Percentiles rank a stretch among this genome's conserved stretches.
These are phyloP conservation scores for Nicotiana rustica DNA, from an alignment of 305 asterid species.

Conservation along the genomic window DNA sequence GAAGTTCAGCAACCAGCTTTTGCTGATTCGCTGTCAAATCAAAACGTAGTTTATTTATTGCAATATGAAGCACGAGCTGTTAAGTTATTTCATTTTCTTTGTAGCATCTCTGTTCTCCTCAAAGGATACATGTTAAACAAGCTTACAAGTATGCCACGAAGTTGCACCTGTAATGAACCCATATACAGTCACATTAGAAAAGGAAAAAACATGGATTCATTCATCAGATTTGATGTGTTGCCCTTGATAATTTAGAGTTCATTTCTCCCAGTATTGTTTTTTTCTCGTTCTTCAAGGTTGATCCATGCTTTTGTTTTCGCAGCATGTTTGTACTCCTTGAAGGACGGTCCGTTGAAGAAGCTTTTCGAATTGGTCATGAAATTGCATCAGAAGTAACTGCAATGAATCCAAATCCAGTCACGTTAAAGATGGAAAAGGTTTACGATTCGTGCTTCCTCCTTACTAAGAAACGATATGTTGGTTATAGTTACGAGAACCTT, in stretches of 20 bases:
- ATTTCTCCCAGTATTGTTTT: slow-evolving; percentile 22
- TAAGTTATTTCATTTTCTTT: slow-evolving; percentile 7
- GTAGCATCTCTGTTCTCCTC: slow-evolving; percentile 24
- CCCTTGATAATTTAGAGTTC: slow-evolving; percentile 22
- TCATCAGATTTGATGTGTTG: slow-evolving; percentile 6
- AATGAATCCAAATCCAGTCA: slow-evolving; percentile 88
- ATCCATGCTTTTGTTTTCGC: slow-evolving; percentile 45
- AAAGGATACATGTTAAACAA: slow-evolving; percentile 23
- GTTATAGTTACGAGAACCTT: slow-evolving; percentile 91
- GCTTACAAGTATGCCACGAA: background rate
- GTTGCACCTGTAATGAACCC: slow-evolving; percentile 31
- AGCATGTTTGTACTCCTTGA: slow-evolving; percentile 97
- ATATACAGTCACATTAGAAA: background rate
- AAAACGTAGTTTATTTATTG: slow-evolving; percentile 28
- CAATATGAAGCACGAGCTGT: slow-evolving; percentile 17
- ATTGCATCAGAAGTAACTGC: slow-evolving; percentile 87
- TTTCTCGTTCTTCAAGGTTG: slow-evolving; percentile 37
- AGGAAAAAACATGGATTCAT: slow-evolving; percentile 20
- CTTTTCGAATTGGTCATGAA: slow-evolving; percentile 82
- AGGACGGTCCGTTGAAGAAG: slow-evolving; percentile 87
- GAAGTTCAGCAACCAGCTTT: slow-evolving; percentile 21
- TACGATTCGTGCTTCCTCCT: slow-evolving; percentile 97
- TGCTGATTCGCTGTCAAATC: slow-evolving; percentile 21
- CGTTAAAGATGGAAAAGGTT: slow-evolving; percentile 95
- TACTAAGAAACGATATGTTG: slow-evolving; percentile 96